Evolutionary conservation across 176 grass and related monocot species (phyloP), one percentile per base, ranked within the genome.

Genomic region (Raddia distichophylla): DNA sequence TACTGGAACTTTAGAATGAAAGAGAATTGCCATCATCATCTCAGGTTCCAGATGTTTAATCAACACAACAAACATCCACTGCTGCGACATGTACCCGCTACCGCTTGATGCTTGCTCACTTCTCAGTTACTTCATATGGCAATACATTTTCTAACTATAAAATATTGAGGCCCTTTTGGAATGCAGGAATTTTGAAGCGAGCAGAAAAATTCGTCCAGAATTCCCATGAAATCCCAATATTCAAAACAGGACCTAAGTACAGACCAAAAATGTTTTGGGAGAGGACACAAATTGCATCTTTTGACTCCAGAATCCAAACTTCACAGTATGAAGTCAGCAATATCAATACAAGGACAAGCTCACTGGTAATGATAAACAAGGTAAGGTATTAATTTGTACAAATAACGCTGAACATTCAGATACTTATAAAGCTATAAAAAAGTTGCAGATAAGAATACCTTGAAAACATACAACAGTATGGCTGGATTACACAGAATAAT

Each of bases 241-340:
- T 27, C 19, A 47, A 49, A 58, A 86, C 18, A 6, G n/a, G 5
- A 5, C 22, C 75, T n/a, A 54, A 10, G 10, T 19, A 75, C 43
- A 19, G 27, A 15, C 5, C 51, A 22, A 1, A 52, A 53, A 50
- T 43, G 13, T 19, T 18, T 63, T n/a, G 27, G 20, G 17, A 44
- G 75, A 48, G 3, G 35, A 33, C 48, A 75, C 48, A 62, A 64
- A 78, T 83, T 61, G 80, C 45, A 20, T 50, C 47, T 81, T 20
- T 13, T 49, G 27, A 45, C 15, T 63, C 35, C 15, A 65, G n/a
- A 78, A 27, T 59, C 56, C 56, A 19, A 7, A 52, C n/a, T 53
- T 19, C 9, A 56, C 19, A 86, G 58, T 27, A 61, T 13, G 16
- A 61, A 50, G 40, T 44, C 17, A 59, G 61, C 63, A 81, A 43